Base-by-base conservation (phyloP, 768 basidiomycete genomes). In the Phylloporus sp. region DNA sequence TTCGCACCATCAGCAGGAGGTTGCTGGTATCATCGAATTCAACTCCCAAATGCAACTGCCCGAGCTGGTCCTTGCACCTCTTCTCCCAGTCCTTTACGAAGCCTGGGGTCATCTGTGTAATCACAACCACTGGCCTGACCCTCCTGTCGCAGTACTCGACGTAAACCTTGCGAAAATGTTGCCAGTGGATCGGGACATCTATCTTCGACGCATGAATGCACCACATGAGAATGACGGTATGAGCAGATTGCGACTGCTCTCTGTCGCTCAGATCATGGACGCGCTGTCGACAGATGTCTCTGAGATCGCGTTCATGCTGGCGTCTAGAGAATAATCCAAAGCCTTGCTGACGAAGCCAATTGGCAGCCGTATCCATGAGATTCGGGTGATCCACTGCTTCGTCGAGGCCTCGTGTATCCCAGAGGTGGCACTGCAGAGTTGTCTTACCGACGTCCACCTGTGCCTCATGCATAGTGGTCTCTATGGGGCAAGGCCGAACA, bases 201-300 rank as follows among this genome's bases (percentile, higher is more conserved):
- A 66, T 66, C 53, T 65, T 66, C 6, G 59, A 64, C 35, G 63
- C 63, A n/a, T 59, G 59, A 18, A 65, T 66, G n/a, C 63, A 64
- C 63, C 63, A 66, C 48, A 66, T 53, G 7, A 66, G 56, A 48
- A 63, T 24, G 45, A 62, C 36, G 46, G 20, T 41, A 39, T 59
- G 23, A 40, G 48, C 16, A 13, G 57, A 28, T 39, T 6, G 41
- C 11, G 50, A 26, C 29, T 47, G 31, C 18, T 57, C 55, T 45
- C 52, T 49, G 15, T 53, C 58, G 5, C 41, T 20, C 10, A 49
- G 44, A 49, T 50, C 50, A 23, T 23, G 36, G 41, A 65, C 50
- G 29, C 60, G 60, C 39, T 39, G 28, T 29, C 56, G 61, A 41
- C 61, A 63, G 20, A 63, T 24, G 36, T 32, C n/a, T 23, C 42